phyloP scores from a whole-genome alignment of 768 basidiomycete species.

The Coprinellus micaceus region DNA sequence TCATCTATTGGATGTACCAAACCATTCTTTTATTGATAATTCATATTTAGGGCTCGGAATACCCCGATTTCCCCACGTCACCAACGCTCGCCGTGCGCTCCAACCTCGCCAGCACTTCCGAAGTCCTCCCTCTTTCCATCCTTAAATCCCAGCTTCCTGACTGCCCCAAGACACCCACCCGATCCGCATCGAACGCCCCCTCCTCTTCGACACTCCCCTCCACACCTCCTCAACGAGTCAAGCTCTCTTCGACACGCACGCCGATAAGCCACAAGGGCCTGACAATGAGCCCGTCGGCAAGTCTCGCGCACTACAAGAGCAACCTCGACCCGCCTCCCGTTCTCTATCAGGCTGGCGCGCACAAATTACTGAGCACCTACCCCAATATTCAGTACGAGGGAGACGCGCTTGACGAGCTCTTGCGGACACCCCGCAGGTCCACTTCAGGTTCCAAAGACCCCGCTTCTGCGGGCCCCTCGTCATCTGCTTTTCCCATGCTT shows the following conservation, averaged over 20 bases:
- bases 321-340: slow-evolving; percentile 43
- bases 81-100: slow-evolving; percentile 41
- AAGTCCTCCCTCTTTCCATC: slow-evolving; percentile 1
- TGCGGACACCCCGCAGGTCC: slow-evolving; percentile 38
- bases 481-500: slow-evolving; percentile 12
- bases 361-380: slow-evolving; percentile 12
- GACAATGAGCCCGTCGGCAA: slow-evolving; percentile 66
- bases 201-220: slow-evolving; percentile 31
- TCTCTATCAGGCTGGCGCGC: slow-evolving; percentile 8
- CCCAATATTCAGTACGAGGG: slow-evolving; percentile 17
- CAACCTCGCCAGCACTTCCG: slow-evolving; percentile 19
- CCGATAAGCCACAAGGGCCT: slow-evolving; percentile 66
- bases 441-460: no score
- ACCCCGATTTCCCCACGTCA: slow-evolving; percentile 43
- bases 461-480: slow-evolving; percentile 5
- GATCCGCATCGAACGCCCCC: slow-evolving; percentile 1
- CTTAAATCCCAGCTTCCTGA: slow-evolving; percentile 1
- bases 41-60: slow-evolving; percentile 30
- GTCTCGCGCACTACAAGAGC: slow-evolving; percentile 65
- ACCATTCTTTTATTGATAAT: slow-evolving; percentile 2
- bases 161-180: slow-evolving; percentile 24
- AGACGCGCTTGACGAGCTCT: no score
- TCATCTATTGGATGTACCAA: neutral
- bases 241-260: slow-evolving; percentile 59
- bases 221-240: slow-evolving; percentile 35